Percentiles rank a stretch among this genome's conserved stretches.
These are phyloP conservation scores for Chalaropsis ovoidea DNA, from an alignment of 2,329 filamentous ascomycete genomes.

Conservation along the genomic window DNA sequence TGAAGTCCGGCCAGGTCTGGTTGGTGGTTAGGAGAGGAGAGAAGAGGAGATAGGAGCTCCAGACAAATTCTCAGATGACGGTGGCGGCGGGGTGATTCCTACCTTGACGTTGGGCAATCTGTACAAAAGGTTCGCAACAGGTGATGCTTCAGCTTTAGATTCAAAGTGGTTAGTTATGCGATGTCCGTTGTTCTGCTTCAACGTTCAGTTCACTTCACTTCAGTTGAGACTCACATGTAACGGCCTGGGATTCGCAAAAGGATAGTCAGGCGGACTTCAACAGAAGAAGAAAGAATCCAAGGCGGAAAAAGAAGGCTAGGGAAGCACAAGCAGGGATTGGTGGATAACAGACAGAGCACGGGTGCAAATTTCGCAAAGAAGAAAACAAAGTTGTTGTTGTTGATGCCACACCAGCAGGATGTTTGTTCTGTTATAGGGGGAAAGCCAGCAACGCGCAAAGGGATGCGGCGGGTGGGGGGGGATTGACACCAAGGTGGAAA, in stretches of 20 bases:
- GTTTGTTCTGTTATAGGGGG: not conserved
- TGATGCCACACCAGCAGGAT: not conserved
- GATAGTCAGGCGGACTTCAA: not conserved
- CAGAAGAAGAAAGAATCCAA: not conserved
- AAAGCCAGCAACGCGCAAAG: not conserved
- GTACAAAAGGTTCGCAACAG: not conserved
- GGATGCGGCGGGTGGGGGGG: not conserved
- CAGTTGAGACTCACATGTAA: not conserved
- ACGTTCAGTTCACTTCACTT: no score
- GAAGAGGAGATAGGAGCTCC: not conserved
- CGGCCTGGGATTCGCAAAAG: not conserved
- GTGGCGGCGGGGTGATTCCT: not conserved
- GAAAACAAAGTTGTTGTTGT: not conserved
- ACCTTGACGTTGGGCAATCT: not conserved
- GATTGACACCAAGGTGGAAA: not conserved
- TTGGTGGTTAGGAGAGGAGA: not conserved
- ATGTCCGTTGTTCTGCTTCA: not conserved
- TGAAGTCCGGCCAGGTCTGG: not conserved
- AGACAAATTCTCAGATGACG: not conserved
- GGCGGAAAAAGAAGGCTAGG: constrained; percentile 4
- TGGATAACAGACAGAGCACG: not conserved
- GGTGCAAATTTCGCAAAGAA: not conserved
- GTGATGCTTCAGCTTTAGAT: not conserved
- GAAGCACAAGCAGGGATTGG: constrained; percentile 2
- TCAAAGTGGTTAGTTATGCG: not conserved